phyloP scores from a whole-genome alignment of 805 yeast species.

The Yarrowia phangngaensis region DNA sequence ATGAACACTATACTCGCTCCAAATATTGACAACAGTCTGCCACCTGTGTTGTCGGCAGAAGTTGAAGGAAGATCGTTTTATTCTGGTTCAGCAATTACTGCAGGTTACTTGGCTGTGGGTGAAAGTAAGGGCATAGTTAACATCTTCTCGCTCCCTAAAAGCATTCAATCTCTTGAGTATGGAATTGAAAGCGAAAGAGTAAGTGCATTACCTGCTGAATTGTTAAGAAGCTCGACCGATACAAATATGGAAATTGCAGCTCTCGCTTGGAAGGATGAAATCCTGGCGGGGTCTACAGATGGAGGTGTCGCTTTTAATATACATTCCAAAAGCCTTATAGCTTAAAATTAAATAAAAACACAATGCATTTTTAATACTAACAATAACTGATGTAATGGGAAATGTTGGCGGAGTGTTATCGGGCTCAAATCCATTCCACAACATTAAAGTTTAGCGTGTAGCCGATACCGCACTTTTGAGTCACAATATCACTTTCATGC shows the following conservation, averaged over 20 bases:
- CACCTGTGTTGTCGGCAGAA: conserved; percentile 4
- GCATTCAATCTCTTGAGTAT: not conserved
- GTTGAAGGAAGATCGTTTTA: not conserved
- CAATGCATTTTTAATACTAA: conserved; percentile 2
- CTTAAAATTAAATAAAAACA: not conserved
- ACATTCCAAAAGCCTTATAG: not conserved
- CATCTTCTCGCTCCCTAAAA: conserved; percentile 5
- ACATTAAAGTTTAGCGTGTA: not conserved
- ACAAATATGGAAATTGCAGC: conserved; percentile 7
- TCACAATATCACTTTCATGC: conserved; percentile 15
- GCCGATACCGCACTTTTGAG: conserved; percentile 26
- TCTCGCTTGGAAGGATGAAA: not conserved
- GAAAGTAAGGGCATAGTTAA: not conserved
- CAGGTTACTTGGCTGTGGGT: conserved; percentile 8
- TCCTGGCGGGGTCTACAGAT: conserved; percentile 8
- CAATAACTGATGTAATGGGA: too few relatives aligned
- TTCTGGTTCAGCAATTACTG: conserved; percentile 7
- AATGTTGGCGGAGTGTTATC: too few relatives aligned
- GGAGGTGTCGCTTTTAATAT: conserved; percentile 7
- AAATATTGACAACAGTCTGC: not conserved
- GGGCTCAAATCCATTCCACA: too few relatives aligned
- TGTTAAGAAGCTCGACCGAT: not conserved
- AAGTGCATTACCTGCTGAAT: not conserved
- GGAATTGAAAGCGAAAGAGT: not conserved
- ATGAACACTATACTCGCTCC: not conserved